Conservation (phyloP, 129 eudicot species). For the Apium graveolens region DNA sequence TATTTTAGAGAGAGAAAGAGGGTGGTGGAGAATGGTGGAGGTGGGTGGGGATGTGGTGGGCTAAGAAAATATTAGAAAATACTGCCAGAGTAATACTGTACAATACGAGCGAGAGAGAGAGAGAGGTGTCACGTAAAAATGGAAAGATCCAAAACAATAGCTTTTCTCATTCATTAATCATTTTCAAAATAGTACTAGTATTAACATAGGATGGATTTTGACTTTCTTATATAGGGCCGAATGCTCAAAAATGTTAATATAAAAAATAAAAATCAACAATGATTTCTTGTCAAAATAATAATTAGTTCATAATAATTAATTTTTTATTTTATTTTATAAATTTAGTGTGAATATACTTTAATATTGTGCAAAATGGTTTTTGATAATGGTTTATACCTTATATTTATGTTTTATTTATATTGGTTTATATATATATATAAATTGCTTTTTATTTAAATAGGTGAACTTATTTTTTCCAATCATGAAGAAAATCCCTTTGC, state of each 20-base stretch:
- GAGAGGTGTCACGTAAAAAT: conserved; percentile 30
- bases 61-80: neutral
- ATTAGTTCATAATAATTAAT: no score
- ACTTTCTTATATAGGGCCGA: neutral
- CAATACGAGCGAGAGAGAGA: neutral
- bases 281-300: no score
- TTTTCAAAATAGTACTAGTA: neutral
- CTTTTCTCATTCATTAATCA: neutral
- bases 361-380: no score
- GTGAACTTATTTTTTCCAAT: no score
- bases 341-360: no score
- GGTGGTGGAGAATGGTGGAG: neutral
- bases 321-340: no score
- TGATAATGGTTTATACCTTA: no score
- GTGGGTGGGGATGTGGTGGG: conserved; percentile 11
- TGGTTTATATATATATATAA: no score
- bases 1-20: neutral
- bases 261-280: no score
- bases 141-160: conserved; percentile 30
- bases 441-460: no score
- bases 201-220: neutral
- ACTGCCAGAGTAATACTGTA: neutral
- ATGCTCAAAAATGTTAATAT: no score
- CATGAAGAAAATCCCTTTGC: neutral
- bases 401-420: no score